Evolutionary conservation across 2,329 filamentous ascomycete species (phyloP).

Genomic region (Diaporthe humulicola): DNA sequence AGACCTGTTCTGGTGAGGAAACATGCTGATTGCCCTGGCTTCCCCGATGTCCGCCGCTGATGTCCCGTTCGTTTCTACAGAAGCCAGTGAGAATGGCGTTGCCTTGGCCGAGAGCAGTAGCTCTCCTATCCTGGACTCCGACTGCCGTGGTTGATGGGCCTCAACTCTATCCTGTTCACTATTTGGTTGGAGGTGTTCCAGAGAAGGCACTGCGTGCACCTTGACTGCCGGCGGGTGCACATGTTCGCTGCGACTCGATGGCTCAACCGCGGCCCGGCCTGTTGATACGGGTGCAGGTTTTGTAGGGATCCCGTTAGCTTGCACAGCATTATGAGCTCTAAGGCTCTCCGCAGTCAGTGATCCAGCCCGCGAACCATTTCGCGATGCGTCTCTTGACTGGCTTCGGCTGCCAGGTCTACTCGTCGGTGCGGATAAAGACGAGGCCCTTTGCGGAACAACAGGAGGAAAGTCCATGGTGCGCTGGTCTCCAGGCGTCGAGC

Average conservation of each 20-base stretch:
- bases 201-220: conserved; percentile 48
- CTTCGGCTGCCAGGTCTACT: conserved; percentile 55
- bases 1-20: conserved; percentile 74
- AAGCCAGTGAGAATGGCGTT: conserved; percentile 73
- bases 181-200: conserved; percentile 52
- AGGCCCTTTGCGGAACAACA: conserved; percentile 67
- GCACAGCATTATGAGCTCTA: conserved; percentile 62
- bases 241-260: conserved; percentile 29
- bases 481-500: conserved; percentile 58
- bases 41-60: conserved; percentile 72
- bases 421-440: conserved; percentile 73
- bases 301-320: background rate
- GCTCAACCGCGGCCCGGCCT: conserved; percentile 6
- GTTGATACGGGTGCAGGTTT: conserved; percentile 44
- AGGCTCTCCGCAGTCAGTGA: conserved; percentile 72
- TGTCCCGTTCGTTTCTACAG: conserved; percentile 73
- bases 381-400: conserved; percentile 29
- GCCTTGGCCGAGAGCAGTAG: conserved; percentile 65
- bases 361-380: conserved; percentile 64
- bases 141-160: conserved; percentile 21
- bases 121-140: conserved; percentile 65
- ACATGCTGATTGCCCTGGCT: conserved; percentile 72
- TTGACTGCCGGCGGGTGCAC: conserved; percentile 44
- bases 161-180: conserved; percentile 40
- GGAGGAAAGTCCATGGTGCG: conserved; percentile 73